These are phyloP conservation scores for Phialocephala subalpina DNA, from an alignment of 2,329 filamentous ascomycete genomes.

Conservation along the genomic window DNA sequence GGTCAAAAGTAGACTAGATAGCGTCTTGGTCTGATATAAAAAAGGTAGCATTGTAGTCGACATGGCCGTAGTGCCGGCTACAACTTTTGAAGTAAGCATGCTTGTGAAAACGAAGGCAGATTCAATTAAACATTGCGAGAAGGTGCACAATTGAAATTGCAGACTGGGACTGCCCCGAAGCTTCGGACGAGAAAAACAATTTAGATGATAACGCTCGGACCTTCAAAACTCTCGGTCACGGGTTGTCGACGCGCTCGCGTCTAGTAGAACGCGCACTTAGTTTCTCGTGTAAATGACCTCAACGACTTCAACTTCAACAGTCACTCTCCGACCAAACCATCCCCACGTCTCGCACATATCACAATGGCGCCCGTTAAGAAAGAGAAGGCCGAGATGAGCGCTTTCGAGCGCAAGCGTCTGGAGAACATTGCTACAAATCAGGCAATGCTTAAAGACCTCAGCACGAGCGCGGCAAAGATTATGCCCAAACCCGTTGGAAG, in stretches of 20 bases:
- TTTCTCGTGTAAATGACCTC: slow-evolving; percentile 25
- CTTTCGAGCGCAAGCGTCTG: slow-evolving; percentile 84
- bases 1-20: slow-evolving; percentile 42
- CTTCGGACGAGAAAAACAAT: not conserved
- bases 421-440: slow-evolving; percentile 90
- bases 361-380: slow-evolving; percentile 54
- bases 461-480: slow-evolving; percentile 73
- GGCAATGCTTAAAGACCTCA: slow-evolving; percentile 80
- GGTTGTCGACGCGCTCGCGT: slow-evolving; percentile 18
- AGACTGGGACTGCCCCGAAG: not conserved
- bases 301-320: slow-evolving; percentile 24
- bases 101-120: not conserved
- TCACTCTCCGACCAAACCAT: slow-evolving; percentile 26
- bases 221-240: not conserved
- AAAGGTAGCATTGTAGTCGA: slow-evolving; percentile 51
- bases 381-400: slow-evolving; percentile 68
- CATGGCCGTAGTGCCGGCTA: slow-evolving; percentile 14
- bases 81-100: slow-evolving; percentile 16
- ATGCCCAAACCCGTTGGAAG: slow-evolving; percentile 65
- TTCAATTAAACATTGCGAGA: not conserved
- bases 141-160: not conserved
- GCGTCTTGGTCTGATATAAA: slow-evolving; percentile 75
- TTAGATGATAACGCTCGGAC: too few relatives aligned
- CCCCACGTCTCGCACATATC: not conserved
- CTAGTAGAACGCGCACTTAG: not conserved